Evolutionary conservation across 1,284 basidiomycete genomes (phyloP).

Genomic region (Austroboletus niveus): DNA sequence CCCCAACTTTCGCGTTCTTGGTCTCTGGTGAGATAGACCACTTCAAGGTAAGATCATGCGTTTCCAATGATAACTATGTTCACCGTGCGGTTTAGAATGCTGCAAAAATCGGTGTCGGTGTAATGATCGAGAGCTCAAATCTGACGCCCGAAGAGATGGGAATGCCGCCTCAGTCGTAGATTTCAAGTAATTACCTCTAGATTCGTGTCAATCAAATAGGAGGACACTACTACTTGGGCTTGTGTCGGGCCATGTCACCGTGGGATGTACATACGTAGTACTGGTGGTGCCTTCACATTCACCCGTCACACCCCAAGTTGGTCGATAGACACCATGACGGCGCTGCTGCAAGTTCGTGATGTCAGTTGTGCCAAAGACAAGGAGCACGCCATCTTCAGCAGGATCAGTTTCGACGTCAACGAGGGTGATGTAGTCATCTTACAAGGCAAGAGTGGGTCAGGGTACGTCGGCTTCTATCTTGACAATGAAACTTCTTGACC

Average conservation of each 20-base stretch:
- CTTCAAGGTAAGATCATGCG: constrained; percentile 68
- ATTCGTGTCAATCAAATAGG: constrained; percentile 15
- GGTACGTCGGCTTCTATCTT: constrained; percentile 37
- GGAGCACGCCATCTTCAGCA: constrained; percentile 44
- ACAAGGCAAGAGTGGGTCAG: constrained; percentile 72
- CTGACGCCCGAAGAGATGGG: constrained; percentile 81
- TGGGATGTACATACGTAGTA: constrained; percentile 15
- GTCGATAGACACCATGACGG: constrained; percentile 10
- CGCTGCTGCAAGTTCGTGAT: constrained; percentile 24
- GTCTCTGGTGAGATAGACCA: constrained; percentile 98
- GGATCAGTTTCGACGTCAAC: constrained; percentile 58
- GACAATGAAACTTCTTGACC: constrained; percentile 1
- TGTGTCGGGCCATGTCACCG: constrained; percentile 5
- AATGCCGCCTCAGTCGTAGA: constrained; percentile 51
- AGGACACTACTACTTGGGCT: constrained; percentile 13
- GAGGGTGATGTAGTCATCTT: constrained; percentile 73
- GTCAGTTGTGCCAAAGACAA: constrained; percentile 29
- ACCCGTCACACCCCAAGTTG: no score
- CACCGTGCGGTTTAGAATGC: constrained; percentile 60
- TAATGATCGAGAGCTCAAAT: constrained; percentile 88
- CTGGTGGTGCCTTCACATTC: no score
- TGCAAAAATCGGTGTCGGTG: constrained; percentile 92
- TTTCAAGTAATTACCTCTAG: constrained; percentile 33
- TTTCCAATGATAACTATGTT: constrained; percentile 8
- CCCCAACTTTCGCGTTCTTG: constrained; percentile 92